Base-by-base conservation (phyloP, 441 rosid genomes). In the Adansonia grandidieri region DNA sequence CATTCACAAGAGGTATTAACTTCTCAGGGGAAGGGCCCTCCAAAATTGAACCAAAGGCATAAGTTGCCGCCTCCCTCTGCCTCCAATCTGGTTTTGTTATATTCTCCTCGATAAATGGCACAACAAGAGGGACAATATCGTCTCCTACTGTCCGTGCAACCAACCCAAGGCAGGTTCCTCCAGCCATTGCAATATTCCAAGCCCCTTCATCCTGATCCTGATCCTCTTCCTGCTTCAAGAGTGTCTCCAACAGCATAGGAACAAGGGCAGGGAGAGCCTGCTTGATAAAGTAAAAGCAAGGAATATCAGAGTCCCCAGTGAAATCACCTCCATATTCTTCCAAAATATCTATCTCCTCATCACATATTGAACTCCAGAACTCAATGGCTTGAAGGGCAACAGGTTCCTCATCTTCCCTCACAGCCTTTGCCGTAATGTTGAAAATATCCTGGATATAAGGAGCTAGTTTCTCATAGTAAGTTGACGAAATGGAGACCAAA, bases 91-190 rank as follows among this genome's bases (percentile, higher is more conserved):
- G 87, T 81, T 92, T 89, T 77, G 87, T 78, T 75, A 92, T 92
- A 68, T 92, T 90, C 80, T 87, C 91, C 79, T 92, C 92, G 61
- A 92, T 85, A 68, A 92, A 92, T 0, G 97, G 93, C 94, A 92
- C 86, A 69, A 90, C 92, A 79, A 89, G 94, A 9, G 93, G 92
- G 11, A 92, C 91, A 66, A 92, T 81, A 77, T 89, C 97, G 71
- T 92, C 97, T 77, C 97, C 92, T 44, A 92, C 93, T 1, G 94
- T 87, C 65, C 89, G 85, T 44, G 94, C 94, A 79, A 92, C 94
- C 89, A 92, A 83, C 62, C 94, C 94, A 5, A 92, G 86, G 84
- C 90, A 88, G 3, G 90, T 86, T 51, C 90, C 90, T 5, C 90
- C 90, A 40, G 89, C 90, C 90, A 88, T 92, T 40, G 97, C 91